Conservation (phyloP, 75 land plant species). For the Sequoia sempervirens region DNA sequence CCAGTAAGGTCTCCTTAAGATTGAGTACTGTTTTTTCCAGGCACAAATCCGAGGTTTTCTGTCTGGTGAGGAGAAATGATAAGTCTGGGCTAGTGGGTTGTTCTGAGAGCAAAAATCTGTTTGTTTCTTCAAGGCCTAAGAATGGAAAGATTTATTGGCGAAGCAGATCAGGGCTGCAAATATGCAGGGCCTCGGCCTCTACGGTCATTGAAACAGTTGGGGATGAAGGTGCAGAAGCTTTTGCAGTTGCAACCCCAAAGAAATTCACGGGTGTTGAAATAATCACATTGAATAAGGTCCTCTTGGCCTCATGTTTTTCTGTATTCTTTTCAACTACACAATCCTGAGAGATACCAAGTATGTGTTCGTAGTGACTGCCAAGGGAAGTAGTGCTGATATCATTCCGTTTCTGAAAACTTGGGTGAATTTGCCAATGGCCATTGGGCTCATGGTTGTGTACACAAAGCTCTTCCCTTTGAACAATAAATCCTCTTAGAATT, state of each 20-base stretch:
- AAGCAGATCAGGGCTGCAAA: not conserved
- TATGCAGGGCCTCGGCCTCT: constrained; percentile 45
- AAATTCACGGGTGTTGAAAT: constrained; percentile 79
- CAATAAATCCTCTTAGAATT: too few relatives aligned
- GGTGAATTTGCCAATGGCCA: constrained; percentile 98
- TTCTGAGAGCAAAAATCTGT: not conserved
- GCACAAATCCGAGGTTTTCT: not conserved
- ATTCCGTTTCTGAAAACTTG: constrained; percentile 98
- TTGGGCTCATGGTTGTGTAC: constrained; percentile 94
- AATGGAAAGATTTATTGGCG: not conserved
- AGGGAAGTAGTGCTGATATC: constrained; percentile 97
- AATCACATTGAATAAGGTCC: constrained; percentile 84
- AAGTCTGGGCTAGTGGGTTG: not conserved
- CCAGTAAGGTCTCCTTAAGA: not conserved
- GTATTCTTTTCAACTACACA: constrained; percentile 94
- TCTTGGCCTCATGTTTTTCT: constrained; percentile 96
- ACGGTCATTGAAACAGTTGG: constrained; percentile 35
- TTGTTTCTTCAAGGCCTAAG: not conserved
- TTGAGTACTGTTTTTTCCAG: not conserved
- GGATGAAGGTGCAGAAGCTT: constrained; percentile 17
- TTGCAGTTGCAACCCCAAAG: constrained; percentile 18
- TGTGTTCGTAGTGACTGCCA: constrained; percentile 95
- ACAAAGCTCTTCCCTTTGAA: constrained; percentile 28
- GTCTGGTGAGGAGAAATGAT: not conserved
- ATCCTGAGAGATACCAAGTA: constrained; percentile 97